Conservation (phyloP, 23 red algal species). For the Chondrus crispus region DNA sequence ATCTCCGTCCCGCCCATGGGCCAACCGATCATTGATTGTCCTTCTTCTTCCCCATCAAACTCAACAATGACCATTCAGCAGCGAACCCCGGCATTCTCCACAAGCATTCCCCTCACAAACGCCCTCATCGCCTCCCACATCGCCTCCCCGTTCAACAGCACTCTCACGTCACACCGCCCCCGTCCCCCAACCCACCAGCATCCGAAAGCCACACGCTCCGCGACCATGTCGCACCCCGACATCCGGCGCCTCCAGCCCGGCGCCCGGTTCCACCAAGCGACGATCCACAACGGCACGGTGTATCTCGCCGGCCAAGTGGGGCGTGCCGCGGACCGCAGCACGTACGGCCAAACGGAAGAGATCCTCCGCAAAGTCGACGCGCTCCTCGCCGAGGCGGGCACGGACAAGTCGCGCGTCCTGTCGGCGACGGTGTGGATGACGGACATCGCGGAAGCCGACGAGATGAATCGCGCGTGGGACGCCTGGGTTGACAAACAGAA, state of each 20-base stretch:
- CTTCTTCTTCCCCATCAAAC: no score
- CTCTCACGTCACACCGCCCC: no score
- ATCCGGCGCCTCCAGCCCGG: constrained; percentile 53
- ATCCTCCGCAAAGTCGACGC: constrained; percentile 70
- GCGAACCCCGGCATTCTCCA: not conserved
- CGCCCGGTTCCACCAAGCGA: constrained; percentile 42
- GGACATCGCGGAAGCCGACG: constrained; percentile 48
- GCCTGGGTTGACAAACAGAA: constrained; percentile 79
- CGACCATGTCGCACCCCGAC: constrained; percentile 24
- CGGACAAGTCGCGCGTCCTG: constrained; percentile 61
- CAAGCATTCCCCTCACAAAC: not conserved
- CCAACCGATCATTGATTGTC: no score
- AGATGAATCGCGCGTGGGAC: constrained; percentile 79
- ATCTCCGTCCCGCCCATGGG: no score
- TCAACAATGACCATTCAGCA: not conserved
- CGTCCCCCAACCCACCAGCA: no score
- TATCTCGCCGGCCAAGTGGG: constrained; percentile 82
- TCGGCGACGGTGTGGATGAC: constrained; percentile 72
- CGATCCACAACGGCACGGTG: constrained; percentile 65
- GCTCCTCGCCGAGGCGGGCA: constrained; percentile 65
- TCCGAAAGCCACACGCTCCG: no score
- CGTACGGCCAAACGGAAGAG: constrained; percentile 48
- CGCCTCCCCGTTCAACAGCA: no score
- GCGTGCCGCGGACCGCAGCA: constrained; percentile 23
- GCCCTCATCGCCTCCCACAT: no score